These are phyloP conservation scores for Amoeboradix gromovi DNA, from an alignment of 371 early-diverging fungal genomes.

Conservation along the genomic window DNA sequence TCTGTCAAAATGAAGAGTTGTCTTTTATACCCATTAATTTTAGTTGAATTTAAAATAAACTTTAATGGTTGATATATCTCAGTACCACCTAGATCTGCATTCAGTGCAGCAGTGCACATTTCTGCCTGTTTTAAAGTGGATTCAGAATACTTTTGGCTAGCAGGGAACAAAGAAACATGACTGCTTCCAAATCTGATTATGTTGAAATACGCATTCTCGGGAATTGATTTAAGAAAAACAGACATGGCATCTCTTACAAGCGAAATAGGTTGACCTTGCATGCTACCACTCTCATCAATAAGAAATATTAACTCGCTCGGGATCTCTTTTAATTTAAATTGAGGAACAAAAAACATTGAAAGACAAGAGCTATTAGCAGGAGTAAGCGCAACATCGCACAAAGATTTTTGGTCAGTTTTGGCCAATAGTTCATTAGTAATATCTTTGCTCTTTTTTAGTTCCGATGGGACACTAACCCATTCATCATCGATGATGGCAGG, in stretches of 20 bases:
- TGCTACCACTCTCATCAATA: conserved; percentile 13
- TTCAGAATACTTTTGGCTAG: conserved; percentile 8
- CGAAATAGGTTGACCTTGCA: conserved; percentile 5
- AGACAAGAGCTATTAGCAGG: conserved; percentile 9
- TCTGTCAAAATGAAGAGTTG: conserved; percentile 16
- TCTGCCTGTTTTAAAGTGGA: conserved; percentile 9
- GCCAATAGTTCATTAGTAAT: conserved; percentile 8
- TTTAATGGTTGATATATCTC: conserved; percentile 11
- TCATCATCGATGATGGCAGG: conserved; percentile 5
- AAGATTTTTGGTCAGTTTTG: conserved; percentile 8
- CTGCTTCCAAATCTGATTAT: conserved; percentile 16
- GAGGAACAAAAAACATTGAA: conserved; percentile 15
- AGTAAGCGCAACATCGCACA: conserved; percentile 12
- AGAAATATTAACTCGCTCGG: conserved; percentile 16
- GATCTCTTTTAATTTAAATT: conserved; percentile 11
- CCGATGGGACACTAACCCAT: conserved; percentile 2
- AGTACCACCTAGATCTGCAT: conserved; percentile 16
- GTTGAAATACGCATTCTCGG: conserved; percentile 13
- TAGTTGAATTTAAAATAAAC: conserved; percentile 6
- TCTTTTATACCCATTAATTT: conserved; percentile 11
- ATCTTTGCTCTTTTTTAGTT: conserved; percentile 9
- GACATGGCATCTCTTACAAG: conserved; percentile 5
- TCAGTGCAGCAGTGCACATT: conserved; percentile 5
- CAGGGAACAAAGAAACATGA: conserved; percentile 10
- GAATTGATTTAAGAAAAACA: conserved; percentile 14